Evolutionary conservation across 192 early-diverging fungal species (phyloP), one percentile per base, ranked within the genome.

Genomic region (Spizellomyces punctatus): DNA sequence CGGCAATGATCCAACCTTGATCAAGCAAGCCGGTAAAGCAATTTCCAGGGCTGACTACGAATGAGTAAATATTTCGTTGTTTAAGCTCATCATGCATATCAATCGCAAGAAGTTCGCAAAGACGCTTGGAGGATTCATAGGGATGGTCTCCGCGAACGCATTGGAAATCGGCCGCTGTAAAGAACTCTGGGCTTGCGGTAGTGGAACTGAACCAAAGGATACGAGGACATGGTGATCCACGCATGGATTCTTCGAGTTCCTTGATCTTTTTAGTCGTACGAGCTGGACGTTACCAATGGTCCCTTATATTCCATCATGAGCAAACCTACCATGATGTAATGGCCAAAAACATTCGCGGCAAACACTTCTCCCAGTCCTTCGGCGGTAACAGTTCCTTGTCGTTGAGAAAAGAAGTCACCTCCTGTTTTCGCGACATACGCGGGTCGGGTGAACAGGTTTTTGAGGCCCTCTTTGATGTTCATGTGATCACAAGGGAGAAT

Each of bases 331-430:
- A 86, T 58, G 6, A 82, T 67, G 67, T 78, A 86, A 60, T 86
- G 85, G 17, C 85, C 85, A 63, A 83, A 80, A 10, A 81, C 76
- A 62, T 86, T 86, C 19, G 80, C 80, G n/a, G 79, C 78, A 78
- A 86, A 86, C n/a, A 70, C 68, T 36, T 67, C 57, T 41, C 85
- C 85, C 5, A 82, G 63, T 4, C 76, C 76, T 41, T 86, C 80
- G 2, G 45, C 45, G 10, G 80, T 84, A 22, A 58, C n/a, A 8
- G 12, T 50, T 45, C 85, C 85, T 6, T 27, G 57, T 10, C 46
- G n/a, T 68, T 86, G 85, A 12, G 80, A 48, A 41, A 77, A 69
- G 27, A 63, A 58, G 22, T 81, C 76, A 3, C 82, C 85, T 6
- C 82, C 83, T 10, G 79, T 79, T 56, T 76, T 74, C 7, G 76